These are phyloP conservation scores for Mediolabrus comicus DNA, from an alignment of 108 stramenopile species.

Conservation along the genomic window DNA sequence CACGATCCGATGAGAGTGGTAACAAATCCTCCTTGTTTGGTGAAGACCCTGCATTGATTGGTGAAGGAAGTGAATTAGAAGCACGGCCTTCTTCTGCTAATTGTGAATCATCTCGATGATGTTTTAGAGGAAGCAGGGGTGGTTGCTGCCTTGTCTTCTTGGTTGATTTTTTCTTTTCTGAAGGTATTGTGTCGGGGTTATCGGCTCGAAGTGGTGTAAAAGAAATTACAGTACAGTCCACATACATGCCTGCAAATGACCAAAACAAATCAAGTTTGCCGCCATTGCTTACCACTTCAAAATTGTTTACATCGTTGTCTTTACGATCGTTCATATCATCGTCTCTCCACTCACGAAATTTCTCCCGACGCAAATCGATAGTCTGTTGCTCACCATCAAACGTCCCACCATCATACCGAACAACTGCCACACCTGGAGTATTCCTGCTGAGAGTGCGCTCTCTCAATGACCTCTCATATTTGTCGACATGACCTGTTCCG, in stretches of 20 bases:
- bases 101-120: too few species aligned
- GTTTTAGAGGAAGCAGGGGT: too few species aligned
- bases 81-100: too few species aligned
- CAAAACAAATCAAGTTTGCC: slow-evolving; percentile 29
- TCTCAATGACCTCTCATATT: slow-evolving; percentile 19
- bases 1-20: too few species aligned
- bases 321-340: slow-evolving; percentile 8
- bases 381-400: slow-evolving; percentile 31
- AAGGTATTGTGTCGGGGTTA: too few species aligned
- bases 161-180: too few species aligned
- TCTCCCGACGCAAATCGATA: slow-evolving; percentile 34
- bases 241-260: slow-evolving; percentile 15
- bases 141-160: too few species aligned
- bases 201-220: slow-evolving; percentile 39
- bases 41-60: too few species aligned
- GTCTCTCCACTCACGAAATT: slow-evolving; percentile 19
- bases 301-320: slow-evolving; percentile 20
- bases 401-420: slow-evolving; percentile 38
- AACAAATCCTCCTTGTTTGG: too few species aligned
- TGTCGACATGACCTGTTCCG: slow-evolving; percentile 38
- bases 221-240: slow-evolving; percentile 23
- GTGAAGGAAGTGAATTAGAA: too few species aligned
- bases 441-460: slow-evolving; percentile 5
- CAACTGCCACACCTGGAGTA: slow-evolving; percentile 28
- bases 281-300: slow-evolving; percentile 10